Base-by-base conservation (phyloP, 2,329 filamentous ascomycete genomes). In the Myriangium duriaei region DNA sequence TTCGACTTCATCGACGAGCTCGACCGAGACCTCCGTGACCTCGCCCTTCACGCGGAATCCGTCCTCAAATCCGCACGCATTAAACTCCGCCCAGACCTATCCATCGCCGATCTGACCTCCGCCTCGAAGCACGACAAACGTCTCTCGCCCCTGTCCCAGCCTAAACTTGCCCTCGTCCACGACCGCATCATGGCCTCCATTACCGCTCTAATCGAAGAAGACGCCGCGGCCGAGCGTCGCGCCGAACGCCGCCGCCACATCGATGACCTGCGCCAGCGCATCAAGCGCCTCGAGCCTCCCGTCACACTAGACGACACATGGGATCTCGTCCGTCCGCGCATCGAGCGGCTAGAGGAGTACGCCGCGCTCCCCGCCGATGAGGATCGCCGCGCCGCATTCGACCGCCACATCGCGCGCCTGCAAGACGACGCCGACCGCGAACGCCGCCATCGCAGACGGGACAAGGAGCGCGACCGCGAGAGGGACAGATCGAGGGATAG, bases 1-100 rank as follows among this genome's bases (percentile, higher is more conserved):
- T 95, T 88, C 85, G 91, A 98, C 56, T 68, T 87, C 33, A 71
- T 96, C 16, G 91, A 96, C 57, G 86, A 94, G 57, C 86, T 96
- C 58, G 88, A 98, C 54, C 76, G 82, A 41, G 77, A 79, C n/a
- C 67, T 95, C 33, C 79, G 87, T 44, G 78, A 75, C 34, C 79
- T 80, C 34, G 72, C 84, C 44, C 92, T 91, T 54, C 77, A 86
- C 53, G 81, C 92, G 28, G 66, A 91, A 47, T 86, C 94, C 61
- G 37, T 33, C 17, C 32, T 45, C 28, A 37, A 45, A 19, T 15
- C 24, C 11, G 7, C 24, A 6, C 38, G 34, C 12, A 32, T 45
- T 28, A 52, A 51, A 42, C 48, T 59, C 14, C 49, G 51, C 4
- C 47, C 49, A 4, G 49, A 51, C 39, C 95, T 87, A 51, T 79